phyloP scores from a whole-genome alignment of 2,329 filamentous ascomycete genomes.

The Fusarium sp. region DNA sequence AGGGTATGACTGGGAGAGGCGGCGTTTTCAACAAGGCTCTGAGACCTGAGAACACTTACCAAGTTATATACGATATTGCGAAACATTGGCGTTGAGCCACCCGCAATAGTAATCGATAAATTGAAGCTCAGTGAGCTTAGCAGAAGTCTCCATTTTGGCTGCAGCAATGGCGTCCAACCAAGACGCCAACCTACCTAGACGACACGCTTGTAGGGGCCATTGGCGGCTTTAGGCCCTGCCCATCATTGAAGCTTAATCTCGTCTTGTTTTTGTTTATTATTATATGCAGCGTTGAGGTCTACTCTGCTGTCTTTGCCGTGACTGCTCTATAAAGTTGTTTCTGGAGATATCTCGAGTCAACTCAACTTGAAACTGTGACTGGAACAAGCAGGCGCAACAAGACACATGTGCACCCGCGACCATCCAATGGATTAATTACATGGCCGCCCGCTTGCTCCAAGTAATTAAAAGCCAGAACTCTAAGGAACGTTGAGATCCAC shows the following conservation, averaged over 20 bases:
- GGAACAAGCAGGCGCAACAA: constrained; percentile 12
- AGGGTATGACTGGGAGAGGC: constrained; percentile 21
- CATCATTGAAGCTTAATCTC: constrained; percentile 35
- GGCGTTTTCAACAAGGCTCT: constrained; percentile 5
- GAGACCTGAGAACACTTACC: background rate
- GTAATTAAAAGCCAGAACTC: constrained; percentile 47
- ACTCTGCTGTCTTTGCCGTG: background rate
- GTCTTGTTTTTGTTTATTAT: background rate
- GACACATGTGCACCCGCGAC: constrained; percentile 16
- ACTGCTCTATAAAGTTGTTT: background rate
- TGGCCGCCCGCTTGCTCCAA: constrained; percentile 32
- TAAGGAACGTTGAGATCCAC: constrained; percentile 40
- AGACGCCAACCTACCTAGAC: constrained; percentile 36
- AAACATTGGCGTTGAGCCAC: constrained; percentile 34
- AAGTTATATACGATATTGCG: constrained; percentile 14
- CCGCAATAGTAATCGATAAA: constrained; percentile 7
- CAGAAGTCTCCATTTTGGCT: background rate
- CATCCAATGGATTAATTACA: constrained; percentile 37
- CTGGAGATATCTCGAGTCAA: background rate
- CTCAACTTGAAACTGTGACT: constrained; percentile 1
- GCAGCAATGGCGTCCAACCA: constrained; percentile 33
- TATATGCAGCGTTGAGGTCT: background rate
- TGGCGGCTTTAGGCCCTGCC: constrained; percentile 32
- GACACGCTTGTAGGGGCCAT: constrained; percentile 27
- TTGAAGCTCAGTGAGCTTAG: constrained; percentile 8